A percentile compares a stretch with the other conserved stretches of the same genome.
Evolutionary conservation across 2,329 filamentous ascomycete species (phyloP).

Genomic region (Exophiala aquamarina): DNA sequence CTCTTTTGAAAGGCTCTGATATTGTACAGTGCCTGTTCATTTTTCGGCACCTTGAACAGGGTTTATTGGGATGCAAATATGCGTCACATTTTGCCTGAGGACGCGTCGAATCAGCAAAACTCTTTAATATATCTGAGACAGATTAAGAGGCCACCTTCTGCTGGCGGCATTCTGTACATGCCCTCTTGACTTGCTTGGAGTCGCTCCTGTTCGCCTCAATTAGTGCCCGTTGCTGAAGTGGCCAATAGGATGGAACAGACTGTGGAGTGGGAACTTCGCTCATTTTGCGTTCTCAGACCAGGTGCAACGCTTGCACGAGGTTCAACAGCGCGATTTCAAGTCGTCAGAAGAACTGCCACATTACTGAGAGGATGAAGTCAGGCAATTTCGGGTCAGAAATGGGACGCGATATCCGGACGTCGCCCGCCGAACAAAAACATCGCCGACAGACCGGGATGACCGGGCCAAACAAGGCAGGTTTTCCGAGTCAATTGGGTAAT

Average conservation of each 20-base stretch:
- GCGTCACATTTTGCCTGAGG: constrained; percentile 39
- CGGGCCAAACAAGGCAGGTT: no score
- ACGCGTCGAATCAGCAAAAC: background rate
- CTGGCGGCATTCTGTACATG: constrained; percentile 45
- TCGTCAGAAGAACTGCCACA: no score
- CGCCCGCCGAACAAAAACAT: no score
- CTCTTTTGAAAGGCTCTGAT: constrained; percentile 44
- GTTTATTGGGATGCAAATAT: constrained; percentile 34
- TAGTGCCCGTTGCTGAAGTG: background rate
- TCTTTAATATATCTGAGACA: background rate
- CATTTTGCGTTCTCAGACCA: constrained; percentile 5
- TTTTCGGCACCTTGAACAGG: constrained; percentile 41
- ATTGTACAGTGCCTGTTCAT: constrained; percentile 38
- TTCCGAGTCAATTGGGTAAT: no score
- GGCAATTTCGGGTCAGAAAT: no score
- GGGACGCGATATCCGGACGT: no score
- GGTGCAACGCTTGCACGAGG: background rate
- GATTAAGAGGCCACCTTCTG: constrained; percentile 33
- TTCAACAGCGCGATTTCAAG: no score
- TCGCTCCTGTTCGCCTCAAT: constrained; percentile 9
- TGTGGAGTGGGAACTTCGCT: constrained; percentile 12
- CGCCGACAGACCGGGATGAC: no score
- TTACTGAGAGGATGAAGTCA: no score
- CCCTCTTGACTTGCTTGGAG: constrained; percentile 36
- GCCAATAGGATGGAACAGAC: constrained; percentile 3